Evolutionary conservation across 2,329 filamentous ascomycete species (phyloP).

Genomic region (Fusarium sp.): DNA sequence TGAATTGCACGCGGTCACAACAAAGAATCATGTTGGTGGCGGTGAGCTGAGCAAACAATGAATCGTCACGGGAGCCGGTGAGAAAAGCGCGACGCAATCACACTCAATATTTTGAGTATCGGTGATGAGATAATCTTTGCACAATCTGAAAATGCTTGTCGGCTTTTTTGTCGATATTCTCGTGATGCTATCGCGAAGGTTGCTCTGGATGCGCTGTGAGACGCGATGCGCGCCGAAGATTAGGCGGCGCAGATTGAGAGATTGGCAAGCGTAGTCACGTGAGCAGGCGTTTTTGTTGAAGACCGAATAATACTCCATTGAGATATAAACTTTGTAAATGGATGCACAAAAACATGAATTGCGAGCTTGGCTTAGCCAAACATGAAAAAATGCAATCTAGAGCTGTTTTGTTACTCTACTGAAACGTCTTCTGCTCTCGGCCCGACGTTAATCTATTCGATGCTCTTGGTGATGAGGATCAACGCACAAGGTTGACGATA

Average conservation of each 20-base stretch:
- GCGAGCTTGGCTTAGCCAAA: background rate
- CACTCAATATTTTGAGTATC: background rate
- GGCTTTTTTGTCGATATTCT: constrained; percentile 34
- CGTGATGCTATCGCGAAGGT: constrained; percentile 39
- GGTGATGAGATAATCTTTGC: background rate
- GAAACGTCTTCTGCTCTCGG: background rate
- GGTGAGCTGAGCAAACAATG: constrained; percentile 20
- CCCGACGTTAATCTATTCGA: background rate
- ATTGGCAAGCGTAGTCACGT: constrained; percentile 45
- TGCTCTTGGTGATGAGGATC: background rate
- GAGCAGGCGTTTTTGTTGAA: constrained; percentile 18
- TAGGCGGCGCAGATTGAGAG: constrained; percentile 50
- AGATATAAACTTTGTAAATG: background rate
- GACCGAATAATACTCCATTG: background rate
- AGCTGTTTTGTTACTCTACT: background rate
- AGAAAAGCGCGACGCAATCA: background rate
- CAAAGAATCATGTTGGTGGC: constrained; percentile 47
- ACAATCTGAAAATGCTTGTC: constrained; percentile 4
- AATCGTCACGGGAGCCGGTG: background rate
- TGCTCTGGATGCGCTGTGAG: constrained; percentile 42
- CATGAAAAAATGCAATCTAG: background rate
- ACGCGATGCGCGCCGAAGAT: constrained; percentile 51
- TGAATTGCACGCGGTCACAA: constrained; percentile 31
- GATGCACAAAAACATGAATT: background rate
- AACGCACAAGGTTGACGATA: background rate